Base-by-base conservation (phyloP, 768 basidiomycete species). In the Coprinellus aureogranulatus region DNA sequence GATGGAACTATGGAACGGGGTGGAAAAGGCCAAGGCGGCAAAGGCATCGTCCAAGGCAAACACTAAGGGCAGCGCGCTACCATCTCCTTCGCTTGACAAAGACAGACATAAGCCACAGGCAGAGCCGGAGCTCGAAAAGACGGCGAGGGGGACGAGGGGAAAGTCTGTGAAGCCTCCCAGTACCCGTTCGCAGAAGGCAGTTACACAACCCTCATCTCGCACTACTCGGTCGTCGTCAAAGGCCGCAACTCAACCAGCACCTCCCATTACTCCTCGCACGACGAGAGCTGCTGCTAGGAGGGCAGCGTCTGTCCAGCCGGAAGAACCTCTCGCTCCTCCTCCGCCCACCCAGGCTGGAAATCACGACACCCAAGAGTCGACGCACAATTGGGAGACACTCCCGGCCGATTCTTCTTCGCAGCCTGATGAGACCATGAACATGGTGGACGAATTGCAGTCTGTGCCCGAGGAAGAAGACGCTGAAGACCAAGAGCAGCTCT, bases 391-490 rank as follows among this genome's bases (percentile, higher is more conserved):
- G 64, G 58, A 55, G 54, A 57, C 55, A n/a, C 40, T 62, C 25
- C 55, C 49, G 26, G 60, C 26, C 27, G 46, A 48, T 18, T 25
- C 57, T 27, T 55, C 57, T 1, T 56, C 61, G 5, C 48, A 51
- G n/a, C 49, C 50, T 22, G 54, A 59, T 22, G 30, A 57, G 57
- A 41, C 65, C 65, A 28, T 61, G 57, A 12, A 62, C 47, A 54
- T 70, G 67, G 54, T 69, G 10, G 72, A 74, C 51, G 71, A 74
- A 44, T 59, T 74, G 22, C 58, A 64, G 54, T 68, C 71, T 3
- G 67, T 66, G 58, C 59, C 62, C 34, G 53, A 44, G 51, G 20
- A 18, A 42, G 46, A 39, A 16, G 25, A 25, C 41, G 37, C 28
- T 27, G 26, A 48, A 16, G 41, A 49, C 9, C 14, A 6, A 10